Base-by-base conservation (phyloP, 306 rosid species). In the Prunus mira region DNA sequence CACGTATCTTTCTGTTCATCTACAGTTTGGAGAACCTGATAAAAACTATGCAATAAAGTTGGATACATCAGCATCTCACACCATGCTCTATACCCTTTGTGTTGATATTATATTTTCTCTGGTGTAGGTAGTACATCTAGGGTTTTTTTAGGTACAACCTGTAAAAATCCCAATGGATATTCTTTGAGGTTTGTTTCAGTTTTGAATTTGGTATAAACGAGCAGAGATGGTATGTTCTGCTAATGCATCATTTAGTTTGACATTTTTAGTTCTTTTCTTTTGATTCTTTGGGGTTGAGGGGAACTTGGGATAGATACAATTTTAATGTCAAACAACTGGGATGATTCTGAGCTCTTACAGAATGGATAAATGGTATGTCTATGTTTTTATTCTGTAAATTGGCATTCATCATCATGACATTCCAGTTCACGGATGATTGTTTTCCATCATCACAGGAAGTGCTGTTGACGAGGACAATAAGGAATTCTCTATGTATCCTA, bases 401-500 rank as follows among this genome's bases (percentile, higher is more conserved):
- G 56, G 32, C 12, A 38, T 22, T 72, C 55, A 57, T 73, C 77
- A n/a, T 20, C 41, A 43, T 43, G 49, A 24, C 12, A 73, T 41
- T 72, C 25, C 18, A 13, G 30, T 58, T 73, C 76, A 38, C 49
- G 1, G 22, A 8, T 27, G 25, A 18, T 25, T 73, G 45, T 10
- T 60, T 43, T 78, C 75, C 66, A 34, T 83, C 22, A 62, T 80
- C 71, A 74, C 79, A 83, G 80, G 79, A 79, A 80, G 69, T 72
- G 79, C 78, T 72, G 70, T 81, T 75, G 79, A 85, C 71, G 91
- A 79, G 81, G 81, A 76, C 38, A 76, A 77, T 77, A 75, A 58
- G 76, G 85, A 79, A 56, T 76, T 82, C 73, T 81, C 87, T 74
- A 86, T 83, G 76, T 58, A 76, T 87, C 81, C 87, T 83, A 87